Percentiles rank a stretch among this genome's conserved stretches.
Conservation (phyloP, 345 rosid species). For the Arabidopsis suecica region DNA sequence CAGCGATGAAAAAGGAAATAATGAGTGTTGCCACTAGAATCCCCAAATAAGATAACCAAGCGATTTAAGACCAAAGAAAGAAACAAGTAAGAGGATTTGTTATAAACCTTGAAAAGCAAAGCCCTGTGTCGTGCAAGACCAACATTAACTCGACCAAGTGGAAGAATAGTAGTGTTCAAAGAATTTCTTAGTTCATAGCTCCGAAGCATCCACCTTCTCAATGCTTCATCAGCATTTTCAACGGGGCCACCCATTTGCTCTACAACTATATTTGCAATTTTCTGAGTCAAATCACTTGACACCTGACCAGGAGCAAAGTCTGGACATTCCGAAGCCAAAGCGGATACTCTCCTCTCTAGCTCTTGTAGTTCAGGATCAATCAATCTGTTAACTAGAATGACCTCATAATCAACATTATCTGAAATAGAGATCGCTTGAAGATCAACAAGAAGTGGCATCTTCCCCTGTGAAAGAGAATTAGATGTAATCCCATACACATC, state of each 20-base stretch:
- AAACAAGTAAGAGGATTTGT: constrained; percentile 22
- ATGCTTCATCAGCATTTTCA: constrained; percentile 80
- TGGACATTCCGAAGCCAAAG: constrained; percentile 56
- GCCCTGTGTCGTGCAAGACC: constrained; percentile 99
- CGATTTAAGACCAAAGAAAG: constrained; percentile 10
- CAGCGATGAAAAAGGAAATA: background rate
- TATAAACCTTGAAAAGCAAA: constrained; percentile 90
- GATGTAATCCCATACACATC: constrained; percentile 76
- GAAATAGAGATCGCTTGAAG: constrained; percentile 72
- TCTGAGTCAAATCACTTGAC: constrained; percentile 70
- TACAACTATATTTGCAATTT: constrained; percentile 91
- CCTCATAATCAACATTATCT: constrained; percentile 75
- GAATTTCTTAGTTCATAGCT: constrained; percentile 65
- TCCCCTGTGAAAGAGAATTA: constrained; percentile 62
- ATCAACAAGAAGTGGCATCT: constrained; percentile 86
- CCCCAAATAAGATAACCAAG: constrained; percentile 17
- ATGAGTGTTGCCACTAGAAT: constrained; percentile 10
- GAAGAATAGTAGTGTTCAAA: constrained; percentile 68
- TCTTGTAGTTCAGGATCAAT: constrained; percentile 74
- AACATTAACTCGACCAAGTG: constrained; percentile 82
- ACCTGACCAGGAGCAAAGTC: constrained; percentile 51
- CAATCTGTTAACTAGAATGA: constrained; percentile 75
- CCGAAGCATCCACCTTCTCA: constrained; percentile 72
- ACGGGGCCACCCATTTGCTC: constrained; percentile 94
- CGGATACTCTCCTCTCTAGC: constrained; percentile 65